Percentiles rank a stretch among this genome's conserved stretches.
phyloP scores from a whole-genome alignment of 306 rosid species.

The Dryas octopetala region DNA sequence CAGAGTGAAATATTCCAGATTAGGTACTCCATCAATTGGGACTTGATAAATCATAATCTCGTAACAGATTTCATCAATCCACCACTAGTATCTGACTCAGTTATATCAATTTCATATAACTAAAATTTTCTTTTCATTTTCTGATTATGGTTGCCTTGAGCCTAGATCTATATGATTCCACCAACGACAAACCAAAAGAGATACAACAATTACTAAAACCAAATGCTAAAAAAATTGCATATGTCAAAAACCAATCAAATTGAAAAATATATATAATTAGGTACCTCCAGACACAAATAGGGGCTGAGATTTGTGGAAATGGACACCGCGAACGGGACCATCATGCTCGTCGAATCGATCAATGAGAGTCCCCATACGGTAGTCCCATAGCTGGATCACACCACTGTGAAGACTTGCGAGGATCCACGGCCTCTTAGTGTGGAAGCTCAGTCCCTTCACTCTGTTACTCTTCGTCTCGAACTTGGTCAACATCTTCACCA shows the following conservation, averaged over 20 bases:
- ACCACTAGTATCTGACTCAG: neutral
- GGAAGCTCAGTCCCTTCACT: conserved; percentile 98
- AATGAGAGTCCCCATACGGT: conserved; percentile 94
- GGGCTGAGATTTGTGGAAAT: conserved; percentile 96
- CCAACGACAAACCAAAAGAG: neutral
- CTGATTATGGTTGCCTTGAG: neutral
- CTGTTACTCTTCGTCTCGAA: conserved; percentile 97
- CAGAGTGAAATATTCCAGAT: neutral
- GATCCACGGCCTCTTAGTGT: conserved; percentile 94
- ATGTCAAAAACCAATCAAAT: neutral
- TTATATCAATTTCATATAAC: neutral
- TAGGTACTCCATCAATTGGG: neutral
- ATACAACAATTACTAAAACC: neutral
- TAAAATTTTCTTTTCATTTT: neutral
- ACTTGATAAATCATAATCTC: neutral
- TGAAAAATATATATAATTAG: neutral
- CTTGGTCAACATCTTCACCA: conserved; percentile 83
- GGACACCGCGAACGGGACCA: conserved; percentile 97
- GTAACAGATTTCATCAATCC: neutral
- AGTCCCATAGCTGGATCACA: conserved; percentile 99
- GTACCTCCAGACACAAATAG: conserved; percentile 94
- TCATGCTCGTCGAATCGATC: conserved; percentile 97
- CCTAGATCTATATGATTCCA: conserved; percentile 1
- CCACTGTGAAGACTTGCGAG: conserved; percentile 99
- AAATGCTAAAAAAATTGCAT: neutral